Percentiles rank a stretch among this genome's conserved stretches.
Conservation (phyloP, 1,139 yeast genomes). For the Oligophagozyma castellii region DNA sequence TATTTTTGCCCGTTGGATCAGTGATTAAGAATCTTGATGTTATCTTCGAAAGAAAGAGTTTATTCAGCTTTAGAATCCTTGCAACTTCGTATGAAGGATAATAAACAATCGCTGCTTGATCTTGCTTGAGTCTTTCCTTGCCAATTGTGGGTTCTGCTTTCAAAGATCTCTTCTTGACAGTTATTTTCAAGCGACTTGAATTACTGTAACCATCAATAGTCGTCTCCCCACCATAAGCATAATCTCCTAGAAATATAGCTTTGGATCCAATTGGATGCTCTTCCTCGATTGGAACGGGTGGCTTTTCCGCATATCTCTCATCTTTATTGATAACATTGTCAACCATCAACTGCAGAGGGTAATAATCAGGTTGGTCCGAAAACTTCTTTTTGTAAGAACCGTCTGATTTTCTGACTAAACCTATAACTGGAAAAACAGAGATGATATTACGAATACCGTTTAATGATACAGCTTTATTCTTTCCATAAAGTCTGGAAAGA, state of each 20-base stretch:
- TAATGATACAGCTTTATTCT: conserved; percentile 45
- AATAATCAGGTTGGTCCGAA: conserved; percentile 37
- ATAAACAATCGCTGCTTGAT: conserved; percentile 42
- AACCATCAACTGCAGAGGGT: conserved; percentile 70
- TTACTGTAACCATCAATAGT: conserved; percentile 48
- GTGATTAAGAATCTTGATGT: conserved; percentile 60
- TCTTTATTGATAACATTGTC: conserved; percentile 65
- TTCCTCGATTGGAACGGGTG: conserved; percentile 63
- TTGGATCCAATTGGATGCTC: conserved; percentile 68
- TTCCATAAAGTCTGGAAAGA: conserved; percentile 29
- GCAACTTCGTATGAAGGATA: conserved; percentile 58
- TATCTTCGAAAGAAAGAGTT: conserved; percentile 59
- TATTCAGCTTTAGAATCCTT: conserved; percentile 41
- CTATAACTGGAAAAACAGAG: conserved; percentile 63
- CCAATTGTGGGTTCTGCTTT: conserved; percentile 54
- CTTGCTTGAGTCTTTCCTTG: conserved; percentile 41
- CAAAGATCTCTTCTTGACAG: conserved; percentile 39
- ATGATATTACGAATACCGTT: conserved; percentile 45
- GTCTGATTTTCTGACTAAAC: conserved; percentile 49
- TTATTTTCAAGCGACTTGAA: conserved; percentile 36
- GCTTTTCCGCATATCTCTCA: conserved; percentile 54
- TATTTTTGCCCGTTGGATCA: conserved; percentile 37
- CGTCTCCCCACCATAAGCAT: conserved; percentile 82
- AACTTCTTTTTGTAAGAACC: conserved; percentile 74
- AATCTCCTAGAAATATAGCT: conserved; percentile 75